Base-by-base conservation (phyloP, 2,329 filamentous ascomycete species). In the Penicillium sp. region DNA sequence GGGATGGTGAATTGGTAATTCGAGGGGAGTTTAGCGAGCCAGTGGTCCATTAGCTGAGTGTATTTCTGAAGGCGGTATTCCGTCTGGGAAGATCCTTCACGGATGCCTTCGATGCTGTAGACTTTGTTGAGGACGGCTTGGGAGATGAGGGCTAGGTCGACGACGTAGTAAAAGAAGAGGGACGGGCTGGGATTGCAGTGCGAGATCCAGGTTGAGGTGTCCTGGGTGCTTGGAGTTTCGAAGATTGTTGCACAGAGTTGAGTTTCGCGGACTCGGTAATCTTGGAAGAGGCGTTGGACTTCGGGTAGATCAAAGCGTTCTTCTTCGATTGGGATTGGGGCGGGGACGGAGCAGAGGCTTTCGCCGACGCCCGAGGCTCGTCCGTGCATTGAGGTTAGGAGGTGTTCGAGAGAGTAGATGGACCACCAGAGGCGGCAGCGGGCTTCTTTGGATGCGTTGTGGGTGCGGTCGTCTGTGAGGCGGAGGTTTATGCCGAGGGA, bases 341-440 rank as follows among this genome's bases (percentile, higher is more conserved):
- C 56, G 5, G 70, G 63, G 0, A 69, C 64, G 4, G 69, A 71
- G 54, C 71, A 75, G 43, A 74, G 65, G 2, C 61, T 52, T 43
- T 74, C 70, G 3, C 66, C 51, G 16, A 76, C 65, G 50, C 70
- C 69, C 9, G 71, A 72, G 20, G 69, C 67, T 31, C 74, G 66
- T 7, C 74, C 74, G 10, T 73, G 74, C 58, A 76, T 71, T 14
- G 69, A 65, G 4, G 70, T 67, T n/a, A 76, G 57, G 3, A 72
- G 62, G 36, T 74, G 69, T 48, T 77, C 74, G 2, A 76, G 58
- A 9, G 63, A 57, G 24, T 70, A 74, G 16, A 76, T 67, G 4
- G 73, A 71, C 70, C 73, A 76, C 74, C 74, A 77, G 2, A 75
- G 63, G 5, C 72, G 67, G 42, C 64, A 64, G 3, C 74, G 71